Percentiles rank a stretch among this genome's conserved stretches.
These are phyloP conservation scores for Ceriops zippeliana DNA, from an alignment of 345 rosid genomes.

Conservation along the genomic window DNA sequence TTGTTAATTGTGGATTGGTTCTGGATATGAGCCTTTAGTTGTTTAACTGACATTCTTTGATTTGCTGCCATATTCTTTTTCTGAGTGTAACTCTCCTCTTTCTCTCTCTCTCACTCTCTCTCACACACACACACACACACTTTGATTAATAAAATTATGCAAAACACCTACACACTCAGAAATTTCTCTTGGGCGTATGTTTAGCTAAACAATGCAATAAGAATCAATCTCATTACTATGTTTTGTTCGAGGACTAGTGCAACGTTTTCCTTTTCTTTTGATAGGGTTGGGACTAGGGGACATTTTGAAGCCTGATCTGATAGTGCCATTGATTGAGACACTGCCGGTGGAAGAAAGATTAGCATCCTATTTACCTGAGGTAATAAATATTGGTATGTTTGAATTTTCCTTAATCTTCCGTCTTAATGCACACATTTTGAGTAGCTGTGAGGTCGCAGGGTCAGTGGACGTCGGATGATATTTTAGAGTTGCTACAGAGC, in stretches of 20 bases:
- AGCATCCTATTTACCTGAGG: slow-evolving; percentile 85
- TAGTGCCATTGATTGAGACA: slow-evolving; percentile 80
- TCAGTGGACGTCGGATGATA: slow-evolving; percentile 62
- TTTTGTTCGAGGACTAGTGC: no score
- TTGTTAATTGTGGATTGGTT: neutral
- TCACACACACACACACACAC: no score
- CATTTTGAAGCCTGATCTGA: slow-evolving; percentile 81
- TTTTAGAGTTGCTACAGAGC: slow-evolving; percentile 83
- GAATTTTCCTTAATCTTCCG: neutral
- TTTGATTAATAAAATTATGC: no score
- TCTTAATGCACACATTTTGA: slow-evolving; percentile 1
- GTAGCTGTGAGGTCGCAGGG: slow-evolving; percentile 52
- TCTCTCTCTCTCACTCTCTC: no score
- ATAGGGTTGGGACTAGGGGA: slow-evolving; percentile 83
- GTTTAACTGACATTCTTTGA: no score
- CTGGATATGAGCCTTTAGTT: no score
- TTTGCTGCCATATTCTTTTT: no score
- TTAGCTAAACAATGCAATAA: no score
- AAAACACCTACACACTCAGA: no score
- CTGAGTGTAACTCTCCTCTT: no score
- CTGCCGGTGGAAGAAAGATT: slow-evolving; percentile 61
- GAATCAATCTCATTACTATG: no score
- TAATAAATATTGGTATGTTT: slow-evolving; percentile 23
- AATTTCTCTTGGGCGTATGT: no score
- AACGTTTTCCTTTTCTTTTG: slow-evolving; percentile 11